phyloP scores from a whole-genome alignment of 306 rosid genomes.

The Cercis canadensis region DNA sequence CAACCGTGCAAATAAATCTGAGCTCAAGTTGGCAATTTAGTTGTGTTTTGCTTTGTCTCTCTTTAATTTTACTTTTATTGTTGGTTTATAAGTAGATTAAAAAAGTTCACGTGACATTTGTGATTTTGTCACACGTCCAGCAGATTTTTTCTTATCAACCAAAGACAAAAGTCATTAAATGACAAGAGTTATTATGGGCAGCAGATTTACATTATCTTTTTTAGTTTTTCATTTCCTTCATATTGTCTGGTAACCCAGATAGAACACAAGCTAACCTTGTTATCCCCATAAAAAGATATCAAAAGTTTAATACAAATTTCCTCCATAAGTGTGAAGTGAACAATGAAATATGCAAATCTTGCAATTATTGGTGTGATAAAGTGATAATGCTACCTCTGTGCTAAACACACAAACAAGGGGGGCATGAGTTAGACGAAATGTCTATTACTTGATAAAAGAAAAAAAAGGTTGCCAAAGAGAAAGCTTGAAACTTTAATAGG shows the following conservation, averaged over 20 bases:
- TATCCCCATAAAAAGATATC: background rate
- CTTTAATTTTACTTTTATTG: background rate
- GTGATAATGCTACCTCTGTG: background rate
- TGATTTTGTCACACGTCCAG: conserved; percentile 30
- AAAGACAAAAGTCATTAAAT: conserved; percentile 32
- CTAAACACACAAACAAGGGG: conserved; percentile 16
- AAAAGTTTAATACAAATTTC: background rate
- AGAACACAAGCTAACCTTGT: conserved; percentile 15
- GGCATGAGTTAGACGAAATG: conserved; percentile 32
- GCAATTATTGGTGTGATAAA: too few species aligned
- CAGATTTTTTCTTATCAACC: conserved; percentile 12
- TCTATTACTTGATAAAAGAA: conserved; percentile 28
- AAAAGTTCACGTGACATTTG: conserved; percentile 43
- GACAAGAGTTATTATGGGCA: conserved; percentile 36
- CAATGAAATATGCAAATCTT: too few species aligned
- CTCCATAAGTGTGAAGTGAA: background rate
- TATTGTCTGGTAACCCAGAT: conserved; percentile 2
- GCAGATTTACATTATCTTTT: conserved; percentile 22
- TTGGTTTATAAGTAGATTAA: background rate
- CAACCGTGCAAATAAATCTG: background rate
- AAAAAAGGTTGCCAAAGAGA: conserved; percentile 30
- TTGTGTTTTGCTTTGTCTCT: background rate
- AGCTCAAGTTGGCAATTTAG: too few species aligned
- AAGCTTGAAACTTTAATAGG: conserved; percentile 17
- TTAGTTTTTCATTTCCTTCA: background rate